Percentiles rank a stretch among this genome's conserved stretches.
These are phyloP conservation scores for Pezicula neosporulosa DNA, from an alignment of 2,329 filamentous ascomycete species.

Conservation along the genomic window DNA sequence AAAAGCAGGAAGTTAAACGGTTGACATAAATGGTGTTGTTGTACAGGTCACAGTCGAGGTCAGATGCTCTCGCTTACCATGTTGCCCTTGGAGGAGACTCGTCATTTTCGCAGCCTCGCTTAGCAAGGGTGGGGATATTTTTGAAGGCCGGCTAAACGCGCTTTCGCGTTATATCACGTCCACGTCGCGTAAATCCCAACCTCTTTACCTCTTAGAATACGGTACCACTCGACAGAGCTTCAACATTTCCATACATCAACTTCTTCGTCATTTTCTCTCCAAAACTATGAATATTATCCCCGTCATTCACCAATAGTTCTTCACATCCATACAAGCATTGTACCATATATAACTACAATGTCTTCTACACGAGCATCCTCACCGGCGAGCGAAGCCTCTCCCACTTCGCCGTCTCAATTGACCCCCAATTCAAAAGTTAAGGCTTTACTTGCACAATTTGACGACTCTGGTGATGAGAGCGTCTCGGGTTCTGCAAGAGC, in stretches of 20 bases:
- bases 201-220: neutral
- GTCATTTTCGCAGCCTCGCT: neutral
- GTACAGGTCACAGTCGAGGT: no score
- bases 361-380: conserved; percentile 45
- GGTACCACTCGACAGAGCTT: neutral
- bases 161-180: neutral
- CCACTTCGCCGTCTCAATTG: conserved; percentile 36
- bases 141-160: neutral
- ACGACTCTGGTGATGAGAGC: conserved; percentile 40
- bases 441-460: conserved; percentile 48
- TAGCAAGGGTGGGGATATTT: neutral
- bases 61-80: no score
- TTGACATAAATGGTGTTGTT: no score
- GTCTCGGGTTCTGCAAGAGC: conserved; percentile 14
- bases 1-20: no score
- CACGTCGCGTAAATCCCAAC: neutral
- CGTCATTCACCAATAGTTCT: neutral
- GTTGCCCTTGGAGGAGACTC: no score
- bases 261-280: neutral
- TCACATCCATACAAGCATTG: neutral
- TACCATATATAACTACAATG: conserved; percentile 33
- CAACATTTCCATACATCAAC: neutral
- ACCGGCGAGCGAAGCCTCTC: conserved; percentile 38
- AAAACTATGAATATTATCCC: neutral
- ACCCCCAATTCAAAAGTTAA: conserved; percentile 53